Evolutionary conservation across 78 protist genomes (phyloP), one percentile per base, ranked within the genome.

Genomic region (Blattamonas nauphoetae): DNA sequence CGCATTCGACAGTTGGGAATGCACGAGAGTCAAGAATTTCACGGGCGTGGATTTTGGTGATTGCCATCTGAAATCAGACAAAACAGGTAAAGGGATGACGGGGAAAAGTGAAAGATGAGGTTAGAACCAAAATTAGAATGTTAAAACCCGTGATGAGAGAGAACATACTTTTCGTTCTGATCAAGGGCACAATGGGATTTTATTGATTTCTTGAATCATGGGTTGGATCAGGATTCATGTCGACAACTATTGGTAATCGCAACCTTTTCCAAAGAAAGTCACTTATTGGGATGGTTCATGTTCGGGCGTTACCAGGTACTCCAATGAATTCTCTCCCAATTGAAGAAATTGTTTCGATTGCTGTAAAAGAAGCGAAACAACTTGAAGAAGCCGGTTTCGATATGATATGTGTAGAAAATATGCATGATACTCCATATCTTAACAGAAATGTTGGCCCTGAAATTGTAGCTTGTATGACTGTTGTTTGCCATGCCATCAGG

Each of bases 1-100:
- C 96, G 5, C 93, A 96, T 88, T 95, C 98, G 77, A 94, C 93
- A 38, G 99, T 97, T 83, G 99, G 99, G 93, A 95, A 95, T n/a
- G 97, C 99, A 11, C 99, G 91, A 45, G 87, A 82, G 55, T 88
- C 91, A 42, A 45, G 21, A 42, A 88, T 83, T 64, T 88, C 77
- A 35, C 71, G 81, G 21, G 85, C 91, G 38, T 78, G 45, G 36
- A 87, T 42, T n/a, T n/a, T n/a, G n/a, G n/a, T n/a, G n/a, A n/a
- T n/a, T n/a, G n/a, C n/a, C n/a, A n/a, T n/a, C n/a, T n/a, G n/a
- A n/a, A n/a, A n/a, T n/a, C n/a, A n/a, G n/a, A n/a, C n/a, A n/a
- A n/a, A n/a, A n/a, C n/a, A n/a, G n/a, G n/a, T n/a, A n/a, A n/a
- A n/a, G n/a, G n/a, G n/a, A n/a, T n/a, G n/a, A n/a, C n/a, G n/a